Evolutionary conservation across 768 basidiomycete genomes (phyloP).

Genomic region (Pulveroboletus sp.): DNA sequence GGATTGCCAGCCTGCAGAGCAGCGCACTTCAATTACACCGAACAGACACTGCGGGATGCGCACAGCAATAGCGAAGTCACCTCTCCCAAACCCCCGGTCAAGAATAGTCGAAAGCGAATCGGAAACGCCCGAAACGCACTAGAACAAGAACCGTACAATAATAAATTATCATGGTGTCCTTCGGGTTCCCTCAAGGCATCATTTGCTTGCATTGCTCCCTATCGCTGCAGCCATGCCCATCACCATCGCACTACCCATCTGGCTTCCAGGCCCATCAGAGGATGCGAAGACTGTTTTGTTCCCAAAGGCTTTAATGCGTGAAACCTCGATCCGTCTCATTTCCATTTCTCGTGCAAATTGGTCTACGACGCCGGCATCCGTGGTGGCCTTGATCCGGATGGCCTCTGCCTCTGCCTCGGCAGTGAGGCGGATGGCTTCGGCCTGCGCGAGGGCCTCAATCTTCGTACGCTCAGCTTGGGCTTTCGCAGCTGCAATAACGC

Average conservation of each 20-base stretch:
- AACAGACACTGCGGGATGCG: background rate
- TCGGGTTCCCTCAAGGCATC: background rate
- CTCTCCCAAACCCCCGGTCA: too few relatives aligned
- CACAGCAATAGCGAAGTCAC: too few relatives aligned
- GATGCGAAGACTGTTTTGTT: slow-evolving; percentile 66
- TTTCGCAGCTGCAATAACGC: slow-evolving; percentile 66
- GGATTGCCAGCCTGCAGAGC: slow-evolving; percentile 4
- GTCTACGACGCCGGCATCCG: slow-evolving; percentile 58
- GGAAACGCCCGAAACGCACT: too few relatives aligned
- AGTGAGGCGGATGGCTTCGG: slow-evolving; percentile 69
- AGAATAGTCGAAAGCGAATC: too few relatives aligned
- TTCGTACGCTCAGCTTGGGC: slow-evolving; percentile 60
- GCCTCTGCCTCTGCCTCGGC: slow-evolving; percentile 75
- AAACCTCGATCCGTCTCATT: slow-evolving; percentile 59
- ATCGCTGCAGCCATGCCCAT: slow-evolving; percentile 67
- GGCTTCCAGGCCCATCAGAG: slow-evolving; percentile 51
- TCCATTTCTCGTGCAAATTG: slow-evolving; percentile 75
- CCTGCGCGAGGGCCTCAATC: slow-evolving; percentile 74
- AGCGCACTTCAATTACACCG: background rate
- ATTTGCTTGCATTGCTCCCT: slow-evolving; percentile 35
- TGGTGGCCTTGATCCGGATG: slow-evolving; percentile 55
- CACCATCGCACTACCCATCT: slow-evolving; percentile 59
- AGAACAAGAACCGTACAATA: too few relatives aligned
- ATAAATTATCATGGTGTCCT: too few relatives aligned
- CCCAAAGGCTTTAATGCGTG: slow-evolving; percentile 61